Conservation (phyloP, 176 grass and related monocot genomes). For the Bromus sterilis region DNA sequence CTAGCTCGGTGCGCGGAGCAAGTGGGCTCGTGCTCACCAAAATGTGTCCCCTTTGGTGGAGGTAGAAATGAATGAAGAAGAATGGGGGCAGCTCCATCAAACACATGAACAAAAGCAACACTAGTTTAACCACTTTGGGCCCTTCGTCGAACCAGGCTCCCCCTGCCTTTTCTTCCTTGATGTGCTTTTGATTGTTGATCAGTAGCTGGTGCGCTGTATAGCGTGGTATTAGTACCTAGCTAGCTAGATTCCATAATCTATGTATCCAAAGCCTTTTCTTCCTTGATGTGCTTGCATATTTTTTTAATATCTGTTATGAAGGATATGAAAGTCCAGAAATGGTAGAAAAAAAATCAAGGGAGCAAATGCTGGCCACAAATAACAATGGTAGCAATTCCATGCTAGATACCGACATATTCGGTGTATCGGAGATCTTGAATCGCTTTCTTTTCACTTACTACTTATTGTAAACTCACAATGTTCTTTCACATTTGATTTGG, state of each 20-base stretch:
- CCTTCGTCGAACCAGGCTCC: slow-evolving; percentile 2
- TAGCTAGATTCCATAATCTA: slow-evolving; percentile 3
- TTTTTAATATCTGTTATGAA: not conserved
- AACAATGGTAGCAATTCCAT: not conserved
- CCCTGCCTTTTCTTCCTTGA: not conserved
- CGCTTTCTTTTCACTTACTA: not conserved
- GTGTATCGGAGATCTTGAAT: no score
- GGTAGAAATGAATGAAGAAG: not conserved
- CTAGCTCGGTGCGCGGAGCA: slow-evolving; percentile 33
- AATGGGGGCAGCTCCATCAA: slow-evolving; percentile 11
- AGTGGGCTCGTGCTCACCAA: slow-evolving; percentile 39
- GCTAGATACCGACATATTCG: no score
- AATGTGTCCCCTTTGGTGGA: slow-evolving; percentile 13
- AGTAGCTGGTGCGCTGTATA: not conserved
- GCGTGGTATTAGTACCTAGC: not conserved
- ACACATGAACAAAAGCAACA: slow-evolving; percentile 13
- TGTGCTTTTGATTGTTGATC: not conserved
- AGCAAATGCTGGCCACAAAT: not conserved
- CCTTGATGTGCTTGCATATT: no score
- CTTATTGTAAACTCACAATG: not conserved
- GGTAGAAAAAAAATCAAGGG: not conserved
- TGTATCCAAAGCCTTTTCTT: not conserved
- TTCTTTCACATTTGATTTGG: not conserved
- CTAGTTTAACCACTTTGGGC: slow-evolving; percentile 25
- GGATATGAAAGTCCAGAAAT: not conserved